Conservation (phyloP, 305 asterid species). For the Fraxinus ornus region DNA sequence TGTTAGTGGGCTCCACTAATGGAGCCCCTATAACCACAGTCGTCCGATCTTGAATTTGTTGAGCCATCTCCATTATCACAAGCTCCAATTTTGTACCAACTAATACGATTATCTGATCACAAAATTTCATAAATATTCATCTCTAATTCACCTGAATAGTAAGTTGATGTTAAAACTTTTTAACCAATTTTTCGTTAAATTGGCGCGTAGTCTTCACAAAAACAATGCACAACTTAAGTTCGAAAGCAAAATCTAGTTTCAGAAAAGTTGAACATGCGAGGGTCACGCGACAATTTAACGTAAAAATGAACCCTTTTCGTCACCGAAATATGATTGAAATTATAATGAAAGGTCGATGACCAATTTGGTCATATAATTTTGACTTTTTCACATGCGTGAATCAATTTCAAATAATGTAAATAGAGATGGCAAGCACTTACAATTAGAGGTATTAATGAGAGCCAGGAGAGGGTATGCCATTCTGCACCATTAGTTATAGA, state of each 20-base stretch:
- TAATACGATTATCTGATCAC: constrained; percentile 41
- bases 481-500: constrained; percentile 28
- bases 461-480: constrained; percentile 59
- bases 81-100: constrained; percentile 61
- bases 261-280: background rate
- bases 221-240: background rate
- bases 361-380: background rate
- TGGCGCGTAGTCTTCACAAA: background rate
- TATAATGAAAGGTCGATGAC: background rate
- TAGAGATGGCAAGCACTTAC: constrained; percentile 31
- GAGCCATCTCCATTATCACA: constrained; percentile 67
- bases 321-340: background rate
- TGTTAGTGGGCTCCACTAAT: constrained; percentile 57
- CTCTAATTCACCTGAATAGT: background rate
- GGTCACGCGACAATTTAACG: background rate
- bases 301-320: background rate
- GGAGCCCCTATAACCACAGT: constrained; percentile 65
- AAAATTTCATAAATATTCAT: background rate
- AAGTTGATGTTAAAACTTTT: background rate
- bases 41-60: constrained; percentile 52
- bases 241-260: background rate
- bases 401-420: background rate
- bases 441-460: constrained; percentile 48
- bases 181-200: background rate
- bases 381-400: background rate